A percentile compares a stretch with the other conserved stretches of the same genome.
These are phyloP conservation scores for Yarrowia osloensis DNA, from an alignment of 805 yeast genomes.

Conservation along the genomic window DNA sequence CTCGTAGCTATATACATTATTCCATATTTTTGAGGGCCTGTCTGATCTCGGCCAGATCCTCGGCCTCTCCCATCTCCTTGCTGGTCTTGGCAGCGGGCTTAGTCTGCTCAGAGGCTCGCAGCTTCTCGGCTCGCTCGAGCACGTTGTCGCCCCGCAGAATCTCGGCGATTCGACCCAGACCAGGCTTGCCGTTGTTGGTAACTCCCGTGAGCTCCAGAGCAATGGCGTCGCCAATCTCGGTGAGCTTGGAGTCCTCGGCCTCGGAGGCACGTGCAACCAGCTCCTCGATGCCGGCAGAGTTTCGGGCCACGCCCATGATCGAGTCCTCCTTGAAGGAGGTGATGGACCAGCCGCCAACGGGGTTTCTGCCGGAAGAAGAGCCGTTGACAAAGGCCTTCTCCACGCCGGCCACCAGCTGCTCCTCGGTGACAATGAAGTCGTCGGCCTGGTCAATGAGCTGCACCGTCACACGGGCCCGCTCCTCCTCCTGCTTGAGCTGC, in stretches of 20 bases:
- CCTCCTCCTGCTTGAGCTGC: conserved; percentile 55
- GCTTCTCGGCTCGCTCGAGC: conserved; percentile 15
- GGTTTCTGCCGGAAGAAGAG: conserved; percentile 17
- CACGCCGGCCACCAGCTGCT: conserved; percentile 59
- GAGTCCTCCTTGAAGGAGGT: conserved; percentile 26
- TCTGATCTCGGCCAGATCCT: conserved; percentile 19
- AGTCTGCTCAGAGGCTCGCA: neutral
- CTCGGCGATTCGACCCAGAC: conserved; percentile 40
- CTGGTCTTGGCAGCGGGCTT: neutral
- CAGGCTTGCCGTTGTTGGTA: conserved; percentile 38
- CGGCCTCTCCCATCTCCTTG: neutral
- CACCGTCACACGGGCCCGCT: conserved; percentile 58
- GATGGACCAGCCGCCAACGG: conserved; percentile 21
- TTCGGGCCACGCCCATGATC: conserved; percentile 21
- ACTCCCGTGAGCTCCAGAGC: conserved; percentile 35
- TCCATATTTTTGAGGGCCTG: conserved; percentile 8
- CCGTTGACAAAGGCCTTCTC: conserved; percentile 52
- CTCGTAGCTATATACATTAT: conserved; percentile 18
- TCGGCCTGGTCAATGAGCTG: conserved; percentile 72
- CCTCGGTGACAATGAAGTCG: conserved; percentile 71
- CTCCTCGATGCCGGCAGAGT: conserved; percentile 11
- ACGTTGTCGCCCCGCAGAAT: conserved; percentile 32
- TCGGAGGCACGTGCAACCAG: neutral
- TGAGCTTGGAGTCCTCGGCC: conserved; percentile 23
- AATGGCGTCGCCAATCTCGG: conserved; percentile 30